phyloP scores from a whole-genome alignment of 2,329 filamentous ascomycete species.

The Celoporthe dispersa region DNA sequence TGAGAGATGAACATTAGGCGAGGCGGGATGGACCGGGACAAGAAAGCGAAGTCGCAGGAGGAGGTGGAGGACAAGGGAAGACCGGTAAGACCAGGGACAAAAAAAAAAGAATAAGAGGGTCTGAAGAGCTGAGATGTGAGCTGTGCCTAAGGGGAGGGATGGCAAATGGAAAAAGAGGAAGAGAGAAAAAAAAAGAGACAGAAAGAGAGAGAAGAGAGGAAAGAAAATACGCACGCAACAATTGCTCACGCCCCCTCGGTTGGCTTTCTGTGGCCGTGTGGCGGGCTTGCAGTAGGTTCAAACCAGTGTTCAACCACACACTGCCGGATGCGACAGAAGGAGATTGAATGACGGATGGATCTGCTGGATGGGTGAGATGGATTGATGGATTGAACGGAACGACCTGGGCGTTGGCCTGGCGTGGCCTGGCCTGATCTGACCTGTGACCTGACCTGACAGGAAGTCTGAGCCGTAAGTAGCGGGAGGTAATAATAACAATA shows the following conservation, averaged over 20 bases:
- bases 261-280: constrained; percentile 1
- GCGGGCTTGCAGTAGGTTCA: neutral
- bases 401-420: neutral
- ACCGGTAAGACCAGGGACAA: neutral
- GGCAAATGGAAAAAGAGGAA: neutral
- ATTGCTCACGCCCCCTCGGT: constrained; percentile 13
- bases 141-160: no score
- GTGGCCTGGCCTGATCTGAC: neutral
- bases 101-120: neutral
- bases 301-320: neutral
- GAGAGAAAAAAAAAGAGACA: neutral
- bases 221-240: neutral
- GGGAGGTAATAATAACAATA: neutral
- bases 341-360: neutral
- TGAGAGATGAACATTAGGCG: constrained; percentile 1
- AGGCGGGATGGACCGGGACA: neutral
- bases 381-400: neutral
- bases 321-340: constrained; percentile 5
- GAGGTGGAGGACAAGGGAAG: neutral
- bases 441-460: constrained; percentile 9
- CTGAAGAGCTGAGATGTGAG: neutral
- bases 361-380: neutral
- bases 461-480: neutral
- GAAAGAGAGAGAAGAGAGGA: neutral
- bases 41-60: neutral